A percentile compares a stretch with the other conserved stretches of the same genome.
phyloP scores from a whole-genome alignment of 192 early-diverging fungal species.

The Linnemannia hyalina region DNA sequence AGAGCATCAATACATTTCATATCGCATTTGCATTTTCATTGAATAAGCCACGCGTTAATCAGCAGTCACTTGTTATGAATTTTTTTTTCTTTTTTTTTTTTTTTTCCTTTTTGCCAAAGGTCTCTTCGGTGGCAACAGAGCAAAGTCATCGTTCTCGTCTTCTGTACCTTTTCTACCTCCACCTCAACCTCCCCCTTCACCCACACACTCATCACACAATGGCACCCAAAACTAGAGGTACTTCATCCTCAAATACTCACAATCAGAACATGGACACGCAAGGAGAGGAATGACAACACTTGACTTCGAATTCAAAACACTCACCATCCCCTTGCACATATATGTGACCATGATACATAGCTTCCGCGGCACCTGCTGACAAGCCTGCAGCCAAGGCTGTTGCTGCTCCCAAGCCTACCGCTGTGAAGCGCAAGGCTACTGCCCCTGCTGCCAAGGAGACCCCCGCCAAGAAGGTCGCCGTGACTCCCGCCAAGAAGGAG shows the following conservation, averaged over 20 bases:
- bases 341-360: background rate
- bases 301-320: background rate
- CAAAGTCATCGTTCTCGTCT: background rate
- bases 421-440: slow-evolving; percentile 47
- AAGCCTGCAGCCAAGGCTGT: slow-evolving; percentile 23
- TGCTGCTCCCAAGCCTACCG: slow-evolving; percentile 11
- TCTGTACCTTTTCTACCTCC: background rate
- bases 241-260: background rate
- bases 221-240: slow-evolving; percentile 38
- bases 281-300: too few relatives aligned
- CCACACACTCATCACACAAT: slow-evolving; percentile 4
- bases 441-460: slow-evolving; percentile 28
- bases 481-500: slow-evolving; percentile 49
- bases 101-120: background rate
- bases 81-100: slow-evolving; percentile 4
- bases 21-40: background rate
- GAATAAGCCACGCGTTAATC: background rate
- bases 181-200: background rate
- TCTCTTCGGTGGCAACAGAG: background rate
- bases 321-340: background rate
- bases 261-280: background rate
- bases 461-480: slow-evolving; percentile 46
- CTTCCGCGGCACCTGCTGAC: slow-evolving; percentile 16
- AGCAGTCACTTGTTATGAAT: slow-evolving; percentile 5
- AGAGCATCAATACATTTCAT: background rate